Base-by-base conservation (phyloP, 495 filamentous ascomycete genomes). In the Lasiosphaeris hirsuta region DNA sequence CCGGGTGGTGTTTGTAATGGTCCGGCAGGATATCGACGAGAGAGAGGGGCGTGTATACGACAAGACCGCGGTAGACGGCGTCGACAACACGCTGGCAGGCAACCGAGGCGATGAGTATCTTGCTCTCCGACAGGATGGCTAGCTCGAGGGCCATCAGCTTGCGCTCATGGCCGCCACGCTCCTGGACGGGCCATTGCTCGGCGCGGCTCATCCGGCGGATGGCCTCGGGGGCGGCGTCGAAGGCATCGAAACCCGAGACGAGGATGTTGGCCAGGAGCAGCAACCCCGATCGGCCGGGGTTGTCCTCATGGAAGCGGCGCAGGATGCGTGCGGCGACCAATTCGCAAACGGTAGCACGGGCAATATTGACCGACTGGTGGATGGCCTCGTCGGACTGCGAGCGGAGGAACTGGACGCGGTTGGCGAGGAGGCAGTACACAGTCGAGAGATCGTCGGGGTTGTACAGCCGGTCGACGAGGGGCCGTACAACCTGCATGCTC, bases 1-100 rank as follows among this genome's bases (percentile, higher is more conserved):
- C 83, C 1, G 81, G 80, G 61, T 82, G 81, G 60, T 81, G 73
- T 62, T 87, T 86, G 69, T 86, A 86, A 56, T 84, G 79, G 69
- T 87, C 84, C 1, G 84, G 84, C 15, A 87, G 61, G 34, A 87
- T 85, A 60, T 86, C 83, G 43, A 87, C 77, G 61, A 86, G 85
- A 0, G 78, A 74, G 0, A 77, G 73, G 0, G 84, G 84, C 1
- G 84, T 86, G 56, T 87, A 87, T 23, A 84, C 76, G 11, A 86
- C 73, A 3, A 77, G 63, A 4, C 84, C 84, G 30, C 73, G 69
- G 56, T 82, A 82, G 18, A 86, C 81, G 30, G 84, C 82, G 38
- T 84, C 78, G 45, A 86, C 79, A 8, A 85, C 77, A 53, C 79
- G 81, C 63, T 84, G 80, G 58, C 80, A 84, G 6, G 82, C 80